Evolutionary conservation across 2,329 filamentous ascomycete species (phyloP).

Genomic region (Venturia nashicola): DNA sequence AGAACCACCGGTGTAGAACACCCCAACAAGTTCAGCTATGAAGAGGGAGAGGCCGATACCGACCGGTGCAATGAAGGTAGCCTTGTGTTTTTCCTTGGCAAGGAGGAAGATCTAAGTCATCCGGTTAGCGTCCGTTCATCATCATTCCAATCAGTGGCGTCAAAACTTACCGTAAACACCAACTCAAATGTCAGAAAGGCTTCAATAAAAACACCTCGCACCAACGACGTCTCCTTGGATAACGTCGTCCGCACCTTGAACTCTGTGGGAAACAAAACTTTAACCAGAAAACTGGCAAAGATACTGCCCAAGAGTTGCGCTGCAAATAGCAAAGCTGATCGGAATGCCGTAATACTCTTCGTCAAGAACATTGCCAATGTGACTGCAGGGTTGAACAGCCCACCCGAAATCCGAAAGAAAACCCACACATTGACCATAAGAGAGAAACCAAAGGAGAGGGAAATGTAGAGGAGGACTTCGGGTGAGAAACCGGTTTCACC

Average conservation of each 20-base stretch:
- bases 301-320: slow-evolving; percentile 24
- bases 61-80: slow-evolving; percentile 27
- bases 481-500: slow-evolving; percentile 14
- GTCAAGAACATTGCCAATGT: slow-evolving; percentile 26
- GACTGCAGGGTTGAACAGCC: slow-evolving; percentile 21
- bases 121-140: no score
- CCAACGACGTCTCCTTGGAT: slow-evolving; percentile 26
- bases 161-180: slow-evolving; percentile 19
- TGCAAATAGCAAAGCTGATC: slow-evolving; percentile 20
- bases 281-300: slow-evolving; percentile 29
- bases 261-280: slow-evolving; percentile 30
- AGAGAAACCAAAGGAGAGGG: slow-evolving; percentile 16
- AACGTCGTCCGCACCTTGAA: slow-evolving; percentile 32
- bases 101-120: slow-evolving; percentile 20
- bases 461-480: slow-evolving; percentile 17
- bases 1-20: slow-evolving; percentile 8
- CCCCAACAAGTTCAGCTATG: slow-evolving; percentile 11
- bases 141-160: no score
- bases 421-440: slow-evolving; percentile 11
- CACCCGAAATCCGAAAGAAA: slow-evolving; percentile 9
- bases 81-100: slow-evolving; percentile 30
- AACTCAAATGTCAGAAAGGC: slow-evolving; percentile 37
- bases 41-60: slow-evolving; percentile 16
- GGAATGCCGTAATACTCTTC: slow-evolving; percentile 20
- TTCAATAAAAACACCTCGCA: slow-evolving; percentile 38